Evolutionary conservation across 441 rosid species (phyloP).

Genomic region (Adansonia madagascariensis): DNA sequence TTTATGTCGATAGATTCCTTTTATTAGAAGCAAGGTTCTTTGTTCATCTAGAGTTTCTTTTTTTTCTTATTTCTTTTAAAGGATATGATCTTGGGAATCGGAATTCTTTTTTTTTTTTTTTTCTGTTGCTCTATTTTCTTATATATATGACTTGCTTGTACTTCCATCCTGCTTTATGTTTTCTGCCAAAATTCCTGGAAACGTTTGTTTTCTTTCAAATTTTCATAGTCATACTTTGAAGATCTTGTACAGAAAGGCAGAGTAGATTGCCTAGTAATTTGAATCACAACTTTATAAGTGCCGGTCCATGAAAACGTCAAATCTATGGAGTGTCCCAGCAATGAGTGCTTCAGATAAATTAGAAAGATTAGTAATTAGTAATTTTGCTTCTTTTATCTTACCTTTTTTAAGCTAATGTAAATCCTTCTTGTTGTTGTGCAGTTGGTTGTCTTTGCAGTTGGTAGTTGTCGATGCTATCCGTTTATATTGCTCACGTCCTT

Average conservation of each 20-base stretch:
- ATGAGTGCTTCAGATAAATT: conserved; percentile 16
- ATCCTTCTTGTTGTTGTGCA: conserved; percentile 37
- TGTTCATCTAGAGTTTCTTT: background rate
- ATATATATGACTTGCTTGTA: background rate
- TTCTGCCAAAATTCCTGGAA: background rate
- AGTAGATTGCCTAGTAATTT: background rate
- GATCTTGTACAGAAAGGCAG: background rate
- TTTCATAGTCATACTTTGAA: background rate
- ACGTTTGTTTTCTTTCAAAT: too few relatives aligned
- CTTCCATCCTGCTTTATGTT: background rate
- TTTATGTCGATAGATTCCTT: too few relatives aligned
- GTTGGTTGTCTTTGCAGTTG: conserved; percentile 71
- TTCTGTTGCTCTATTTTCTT: background rate
- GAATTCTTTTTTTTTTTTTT: background rate
- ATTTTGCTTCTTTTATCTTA: background rate
- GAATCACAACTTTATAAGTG: background rate
- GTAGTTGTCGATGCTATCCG: too few relatives aligned
- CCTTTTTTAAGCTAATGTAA: conserved; percentile 23
- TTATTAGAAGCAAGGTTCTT: background rate
- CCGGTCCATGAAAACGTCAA: background rate
- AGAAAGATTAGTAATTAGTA: conserved; percentile 16
- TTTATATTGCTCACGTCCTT: too few relatives aligned
- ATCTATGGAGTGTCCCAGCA: background rate
- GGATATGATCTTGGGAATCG: background rate
- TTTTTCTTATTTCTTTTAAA: background rate